Base-by-base conservation (phyloP, 345 rosid species). In the Mangifera indica region DNA sequence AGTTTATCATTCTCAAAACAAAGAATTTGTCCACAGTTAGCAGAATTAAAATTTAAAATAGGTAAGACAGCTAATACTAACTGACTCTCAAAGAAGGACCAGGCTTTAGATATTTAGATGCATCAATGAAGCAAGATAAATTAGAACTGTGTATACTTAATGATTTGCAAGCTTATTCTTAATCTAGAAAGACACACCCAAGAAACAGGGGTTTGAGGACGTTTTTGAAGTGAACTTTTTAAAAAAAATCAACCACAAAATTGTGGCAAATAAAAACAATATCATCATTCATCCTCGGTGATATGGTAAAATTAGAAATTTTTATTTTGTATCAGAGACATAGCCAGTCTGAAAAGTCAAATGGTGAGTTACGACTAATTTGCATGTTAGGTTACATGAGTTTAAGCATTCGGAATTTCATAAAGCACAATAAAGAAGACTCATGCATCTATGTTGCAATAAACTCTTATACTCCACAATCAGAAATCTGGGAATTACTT, bases 401-500 rank as follows among this genome's bases (percentile, higher is more conserved):
- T 62, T 61, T 52, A 62, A 20, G 58, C 10, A 25, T 44, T 24
- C 24, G 21, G 45, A 26, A 54, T 7, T 63, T 46, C 3, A 18
- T 11, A 49, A 46, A 34, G 60, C 6, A 73, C 7, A 63, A 73
- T 45, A 46, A n/a, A 29, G 49, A 37, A 52, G 67, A 76, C 26
- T 64, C 26, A 68, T 18, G 61, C 5, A 52, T 55, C 17, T 61
- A 63, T 37, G 72, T 66, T 45, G 45, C 46, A 69, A 56, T 10
- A 60, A 67, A 66, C 20, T 54, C 37, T 65, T 63, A 55, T 55
- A 73, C 69, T 66, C 60, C 64, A 65, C 66, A 69, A 70, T 72
- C 65, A 74, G 78, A 84, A 70, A 46, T 34, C 59, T 66, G 55
- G 72, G 25, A 70, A 74, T 85, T 91, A 95, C 99, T 84, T 96